A percentile compares a stretch with the other conserved stretches of the same genome.
These are phyloP conservation scores for Pisolithus marmoratus DNA, from an alignment of 768 basidiomycete genomes.

Conservation along the genomic window DNA sequence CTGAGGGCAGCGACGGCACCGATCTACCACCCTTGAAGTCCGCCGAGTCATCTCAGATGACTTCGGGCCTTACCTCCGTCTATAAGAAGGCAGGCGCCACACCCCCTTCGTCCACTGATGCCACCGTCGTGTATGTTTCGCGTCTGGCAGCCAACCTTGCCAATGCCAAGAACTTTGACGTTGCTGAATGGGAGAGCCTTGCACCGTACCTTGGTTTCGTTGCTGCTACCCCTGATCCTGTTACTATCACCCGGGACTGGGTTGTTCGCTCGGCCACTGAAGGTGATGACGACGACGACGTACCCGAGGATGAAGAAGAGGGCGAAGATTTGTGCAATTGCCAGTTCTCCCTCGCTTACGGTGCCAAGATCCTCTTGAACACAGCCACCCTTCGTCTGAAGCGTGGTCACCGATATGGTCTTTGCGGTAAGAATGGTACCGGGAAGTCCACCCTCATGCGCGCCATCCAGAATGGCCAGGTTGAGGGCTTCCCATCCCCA, in stretches of 20 bases:
- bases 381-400: conserved; percentile 95
- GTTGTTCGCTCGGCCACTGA: conserved; percentile 85
- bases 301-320: conserved; percentile 87
- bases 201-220: conserved; percentile 71
- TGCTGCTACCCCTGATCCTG: conserved; percentile 56
- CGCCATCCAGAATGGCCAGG: conserved; percentile 91
- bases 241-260: conserved; percentile 73
- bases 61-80: conserved; percentile 60
- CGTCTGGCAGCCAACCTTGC: conserved; percentile 81
- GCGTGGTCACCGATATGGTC: conserved; percentile 97
- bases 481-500: conserved; percentile 97
- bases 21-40: conserved; percentile 82
- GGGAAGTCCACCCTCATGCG: conserved; percentile 95
- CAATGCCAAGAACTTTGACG: conserved; percentile 89
- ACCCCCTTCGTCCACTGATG: conserved; percentile 52
- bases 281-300: conserved; percentile 61
- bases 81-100: conserved; percentile 80
- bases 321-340: conserved; percentile 99
- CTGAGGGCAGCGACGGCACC: conserved; percentile 78
- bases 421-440: conserved; percentile 98
- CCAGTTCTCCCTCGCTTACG: conserved; percentile 97
- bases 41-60: conserved; percentile 63
- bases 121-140: conserved; percentile 63
- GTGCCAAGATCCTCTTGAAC: conserved; percentile 97
- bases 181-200: conserved; percentile 80